Evolutionary conservation across 2,329 filamentous ascomycete species (phyloP).

Genomic region (Curvularia hawaiiensis): DNA sequence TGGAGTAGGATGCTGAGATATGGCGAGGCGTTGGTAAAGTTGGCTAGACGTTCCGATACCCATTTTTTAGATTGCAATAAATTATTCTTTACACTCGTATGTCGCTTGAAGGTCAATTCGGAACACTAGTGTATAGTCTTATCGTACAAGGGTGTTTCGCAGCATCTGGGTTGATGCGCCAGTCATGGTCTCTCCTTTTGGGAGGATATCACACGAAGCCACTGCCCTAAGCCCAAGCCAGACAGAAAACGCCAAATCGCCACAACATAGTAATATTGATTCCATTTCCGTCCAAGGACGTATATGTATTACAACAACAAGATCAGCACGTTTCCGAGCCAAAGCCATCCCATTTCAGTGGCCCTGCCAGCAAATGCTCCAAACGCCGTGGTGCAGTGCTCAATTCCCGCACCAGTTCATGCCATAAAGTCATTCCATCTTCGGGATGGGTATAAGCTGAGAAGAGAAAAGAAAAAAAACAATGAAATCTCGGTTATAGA

Average conservation of each 20-base stretch:
- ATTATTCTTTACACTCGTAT: neutral
- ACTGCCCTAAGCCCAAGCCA: too few relatives aligned
- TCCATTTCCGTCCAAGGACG: neutral
- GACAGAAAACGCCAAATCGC: neutral
- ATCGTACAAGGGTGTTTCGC: neutral
- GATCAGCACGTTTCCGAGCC: too few relatives aligned
- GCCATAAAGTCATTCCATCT: neutral
- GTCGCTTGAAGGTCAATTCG: neutral
- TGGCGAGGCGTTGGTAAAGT: neutral
- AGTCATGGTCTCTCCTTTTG: neutral
- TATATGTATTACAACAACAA: neutral
- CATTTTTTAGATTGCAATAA: neutral
- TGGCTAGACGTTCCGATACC: neutral
- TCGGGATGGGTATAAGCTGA: conserved; percentile 3
- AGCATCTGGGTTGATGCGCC: neutral
- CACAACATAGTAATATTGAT: too few relatives aligned
- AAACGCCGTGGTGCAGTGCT: neutral
- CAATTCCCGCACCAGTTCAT: neutral
- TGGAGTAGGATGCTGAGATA: too few relatives aligned
- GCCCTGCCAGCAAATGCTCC: neutral
- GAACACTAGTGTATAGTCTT: neutral
- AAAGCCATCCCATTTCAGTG: neutral
- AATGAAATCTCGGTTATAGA: neutral
- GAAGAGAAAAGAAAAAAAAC: neutral
- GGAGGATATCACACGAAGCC: too few relatives aligned